These are phyloP conservation scores for Thalia dealbata DNA, from an alignment of 176 grass and related monocot species.

Conservation along the genomic window DNA sequence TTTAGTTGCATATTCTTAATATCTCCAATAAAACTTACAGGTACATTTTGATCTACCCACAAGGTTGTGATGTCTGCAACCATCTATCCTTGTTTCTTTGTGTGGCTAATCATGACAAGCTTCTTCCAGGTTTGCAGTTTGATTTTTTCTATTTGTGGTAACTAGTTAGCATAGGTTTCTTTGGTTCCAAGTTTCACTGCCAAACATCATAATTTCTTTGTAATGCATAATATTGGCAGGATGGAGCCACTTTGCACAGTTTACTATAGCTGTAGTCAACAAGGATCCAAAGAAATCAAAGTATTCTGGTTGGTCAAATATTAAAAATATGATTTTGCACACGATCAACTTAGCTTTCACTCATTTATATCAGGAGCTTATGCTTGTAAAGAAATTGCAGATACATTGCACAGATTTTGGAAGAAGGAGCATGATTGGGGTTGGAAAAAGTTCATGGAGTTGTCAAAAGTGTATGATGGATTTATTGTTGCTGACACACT, in stretches of 20 bases:
- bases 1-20: neutral
- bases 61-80: slow-evolving; percentile 97
- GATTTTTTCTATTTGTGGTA: slow-evolving; percentile 18
- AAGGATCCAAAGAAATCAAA: slow-evolving; percentile 99
- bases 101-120: slow-evolving; percentile 96
- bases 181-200: slow-evolving; percentile 8
- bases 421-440: slow-evolving; percentile 99
- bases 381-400: slow-evolving; percentile 40
- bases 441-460: slow-evolving; percentile 99
- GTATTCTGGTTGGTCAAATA: slow-evolving; percentile 72
- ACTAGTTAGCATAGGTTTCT: slow-evolving; percentile 14
- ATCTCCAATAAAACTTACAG: slow-evolving; percentile 28
- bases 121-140: slow-evolving; percentile 72
- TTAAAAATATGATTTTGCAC: slow-evolving; percentile 11
- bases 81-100: slow-evolving; percentile 97
- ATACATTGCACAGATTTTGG: slow-evolving; percentile 98
- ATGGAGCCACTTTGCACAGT: slow-evolving; percentile 95
- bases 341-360: slow-evolving; percentile 6
- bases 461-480: slow-evolving; percentile 88
- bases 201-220: slow-evolving; percentile 12
- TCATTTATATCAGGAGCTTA: neutral
- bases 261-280: slow-evolving; percentile 99
- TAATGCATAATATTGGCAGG: slow-evolving; percentile 47
- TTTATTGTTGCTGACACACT: slow-evolving; percentile 85
- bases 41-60: slow-evolving; percentile 99